Conservation (phyloP, 495 filamentous ascomycete species). For the Lindgomyces ingoldianus region DNA sequence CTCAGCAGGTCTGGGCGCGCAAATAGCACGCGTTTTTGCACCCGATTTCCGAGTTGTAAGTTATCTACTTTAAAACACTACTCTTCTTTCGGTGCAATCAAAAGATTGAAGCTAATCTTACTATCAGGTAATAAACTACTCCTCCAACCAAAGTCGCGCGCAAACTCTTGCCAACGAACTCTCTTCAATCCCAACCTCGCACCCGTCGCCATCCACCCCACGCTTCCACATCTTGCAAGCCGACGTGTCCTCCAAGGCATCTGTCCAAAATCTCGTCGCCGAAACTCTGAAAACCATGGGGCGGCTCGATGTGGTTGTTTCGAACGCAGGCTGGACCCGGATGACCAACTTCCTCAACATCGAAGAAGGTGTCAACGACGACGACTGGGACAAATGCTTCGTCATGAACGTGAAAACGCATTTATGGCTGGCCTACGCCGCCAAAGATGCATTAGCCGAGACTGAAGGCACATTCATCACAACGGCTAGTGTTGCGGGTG, state of each 20-base stretch:
- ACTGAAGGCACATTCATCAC: slow-evolving; percentile 56
- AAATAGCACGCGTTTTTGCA: slow-evolving; percentile 54
- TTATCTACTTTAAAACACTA: too few species aligned
- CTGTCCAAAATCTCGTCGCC: slow-evolving; percentile 50
- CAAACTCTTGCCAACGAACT: slow-evolving; percentile 51
- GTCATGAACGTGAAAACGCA: slow-evolving; percentile 62
- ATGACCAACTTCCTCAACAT: slow-evolving; percentile 53
- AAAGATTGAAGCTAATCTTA: too few species aligned
- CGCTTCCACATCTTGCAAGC: slow-evolving; percentile 52
- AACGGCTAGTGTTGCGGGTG: slow-evolving; percentile 56
- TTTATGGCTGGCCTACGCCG: slow-evolving; percentile 56
- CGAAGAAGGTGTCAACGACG: slow-evolving; percentile 57
- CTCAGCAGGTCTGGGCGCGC: slow-evolving; percentile 59
- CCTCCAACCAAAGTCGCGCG: slow-evolving; percentile 50
- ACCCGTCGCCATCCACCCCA: slow-evolving; percentile 21
- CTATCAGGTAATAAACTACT: slow-evolving; percentile 57
- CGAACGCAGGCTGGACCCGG: slow-evolving; percentile 60
- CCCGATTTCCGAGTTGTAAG: slow-evolving; percentile 50
- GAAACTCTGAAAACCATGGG: slow-evolving; percentile 51
- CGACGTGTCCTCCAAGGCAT: slow-evolving; percentile 50
- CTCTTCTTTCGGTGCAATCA: too few species aligned
- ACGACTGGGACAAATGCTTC: slow-evolving; percentile 60
- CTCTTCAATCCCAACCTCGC: slow-evolving; percentile 34
- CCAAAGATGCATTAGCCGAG: slow-evolving; percentile 50
- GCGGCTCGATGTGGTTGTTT: slow-evolving; percentile 56